Percentiles rank a stretch among this genome's conserved stretches.
Evolutionary conservation across 1,284 basidiomycete species (phyloP).

Genomic region (Ganoderma lucidum): DNA sequence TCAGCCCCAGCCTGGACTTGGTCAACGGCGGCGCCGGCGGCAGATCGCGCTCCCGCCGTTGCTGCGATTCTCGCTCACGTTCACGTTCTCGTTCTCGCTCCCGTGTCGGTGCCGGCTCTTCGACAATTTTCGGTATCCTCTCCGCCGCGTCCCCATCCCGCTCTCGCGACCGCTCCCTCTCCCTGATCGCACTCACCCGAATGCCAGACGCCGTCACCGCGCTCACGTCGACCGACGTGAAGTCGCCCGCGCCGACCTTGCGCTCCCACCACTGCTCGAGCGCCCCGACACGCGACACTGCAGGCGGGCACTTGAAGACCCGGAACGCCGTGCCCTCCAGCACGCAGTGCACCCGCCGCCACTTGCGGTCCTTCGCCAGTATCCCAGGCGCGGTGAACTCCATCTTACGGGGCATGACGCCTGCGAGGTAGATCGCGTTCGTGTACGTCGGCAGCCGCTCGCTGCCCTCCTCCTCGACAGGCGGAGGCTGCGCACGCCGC

Average conservation of each 20-base stretch:
- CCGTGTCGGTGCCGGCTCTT: constrained; percentile 22
- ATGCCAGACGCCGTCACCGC: constrained; percentile 34
- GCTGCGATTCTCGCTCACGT: neutral
- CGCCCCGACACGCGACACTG: constrained; percentile 55
- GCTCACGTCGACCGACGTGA: constrained; percentile 38
- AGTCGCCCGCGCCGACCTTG: constrained; percentile 73
- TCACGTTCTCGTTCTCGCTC: neutral
- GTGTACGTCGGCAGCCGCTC: constrained; percentile 87
- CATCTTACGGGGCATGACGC: constrained; percentile 92
- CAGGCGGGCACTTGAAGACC: constrained; percentile 77
- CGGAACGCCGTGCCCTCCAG: constrained; percentile 91
- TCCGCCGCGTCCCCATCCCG: constrained; percentile 12
- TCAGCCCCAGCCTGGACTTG: constrained; percentile 36
- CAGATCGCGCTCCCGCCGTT: neutral
- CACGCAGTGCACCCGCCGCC: constrained; percentile 90
- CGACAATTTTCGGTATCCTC: constrained; percentile 34
- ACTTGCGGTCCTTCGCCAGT: constrained; percentile 90
- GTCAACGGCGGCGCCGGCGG: constrained; percentile 22
- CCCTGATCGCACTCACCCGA: constrained; percentile 35
- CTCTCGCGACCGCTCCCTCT: constrained; percentile 23
- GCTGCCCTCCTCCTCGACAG: constrained; percentile 74
- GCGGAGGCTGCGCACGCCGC: constrained; percentile 27
- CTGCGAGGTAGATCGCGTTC: constrained; percentile 86
- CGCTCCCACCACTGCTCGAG: constrained; percentile 81
- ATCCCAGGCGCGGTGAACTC: constrained; percentile 90